A percentile compares a stretch with the other conserved stretches of the same genome.
These are phyloP conservation scores for Talaromyces sp. DNA, from an alignment of 2,329 filamentous ascomycete genomes.

Conservation along the genomic window DNA sequence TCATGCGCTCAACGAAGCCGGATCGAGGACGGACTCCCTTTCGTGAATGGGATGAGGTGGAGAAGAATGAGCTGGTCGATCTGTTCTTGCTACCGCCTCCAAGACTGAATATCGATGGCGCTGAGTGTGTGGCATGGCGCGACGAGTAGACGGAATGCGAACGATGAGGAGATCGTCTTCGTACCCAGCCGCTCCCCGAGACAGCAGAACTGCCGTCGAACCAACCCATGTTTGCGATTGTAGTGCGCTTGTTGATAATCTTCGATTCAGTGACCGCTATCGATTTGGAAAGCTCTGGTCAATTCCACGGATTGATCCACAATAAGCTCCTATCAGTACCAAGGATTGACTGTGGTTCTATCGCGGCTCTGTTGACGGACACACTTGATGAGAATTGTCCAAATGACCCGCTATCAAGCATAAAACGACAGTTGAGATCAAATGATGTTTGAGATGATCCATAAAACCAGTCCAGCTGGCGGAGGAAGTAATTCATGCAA, in stretches of 20 bases:
- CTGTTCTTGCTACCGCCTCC: constrained; percentile 32
- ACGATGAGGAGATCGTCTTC: constrained; percentile 37
- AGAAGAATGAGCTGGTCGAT: constrained; percentile 46
- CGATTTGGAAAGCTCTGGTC: background rate
- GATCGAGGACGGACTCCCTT: constrained; percentile 73
- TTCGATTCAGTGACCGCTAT: background rate
- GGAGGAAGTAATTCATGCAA: constrained; percentile 5
- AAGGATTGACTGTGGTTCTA: background rate
- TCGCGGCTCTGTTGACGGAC: background rate
- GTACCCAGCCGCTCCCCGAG: constrained; percentile 26
- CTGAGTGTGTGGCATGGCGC: constrained; percentile 37
- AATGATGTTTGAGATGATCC: background rate
- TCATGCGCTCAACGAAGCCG: constrained; percentile 70
- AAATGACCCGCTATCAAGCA: constrained; percentile 4
- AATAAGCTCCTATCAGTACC: background rate
- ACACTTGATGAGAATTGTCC: background rate
- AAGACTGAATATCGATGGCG: constrained; percentile 47
- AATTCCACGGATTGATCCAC: background rate
- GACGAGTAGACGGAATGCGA: constrained; percentile 35
- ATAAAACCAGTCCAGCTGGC: constrained; percentile 10
- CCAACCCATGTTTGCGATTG: constrained; percentile 41
- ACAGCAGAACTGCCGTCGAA: constrained; percentile 40
- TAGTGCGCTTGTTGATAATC: background rate
- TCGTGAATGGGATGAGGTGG: constrained; percentile 63
- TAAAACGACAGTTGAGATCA: background rate